A percentile compares a stretch with the other conserved stretches of the same genome.
Conservation (phyloP, 176 grass and related monocot species). For the Carex cristatella region DNA sequence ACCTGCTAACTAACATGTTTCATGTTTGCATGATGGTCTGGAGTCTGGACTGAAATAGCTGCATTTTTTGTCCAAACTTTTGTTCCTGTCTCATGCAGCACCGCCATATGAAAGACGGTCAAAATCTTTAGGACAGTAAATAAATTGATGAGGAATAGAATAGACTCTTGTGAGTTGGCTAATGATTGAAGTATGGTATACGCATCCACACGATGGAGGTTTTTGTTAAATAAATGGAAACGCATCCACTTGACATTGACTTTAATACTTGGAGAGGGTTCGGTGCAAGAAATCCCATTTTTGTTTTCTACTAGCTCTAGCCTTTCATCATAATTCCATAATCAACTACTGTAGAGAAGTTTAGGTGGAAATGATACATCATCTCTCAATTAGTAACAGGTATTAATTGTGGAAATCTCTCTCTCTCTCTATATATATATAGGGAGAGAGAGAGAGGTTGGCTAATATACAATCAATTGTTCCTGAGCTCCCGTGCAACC, state of each 20-base stretch:
- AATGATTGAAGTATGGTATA: slow-evolving; percentile 1
- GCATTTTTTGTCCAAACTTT: not conserved
- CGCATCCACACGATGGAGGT: not conserved
- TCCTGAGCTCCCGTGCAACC: too few species aligned
- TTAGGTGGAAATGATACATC: not conserved
- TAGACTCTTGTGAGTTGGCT: slow-evolving; percentile 1
- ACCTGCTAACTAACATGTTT: not conserved
- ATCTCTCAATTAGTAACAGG: not conserved
- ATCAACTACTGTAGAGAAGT: not conserved
- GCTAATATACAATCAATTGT: too few species aligned
- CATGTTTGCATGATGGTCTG: not conserved
- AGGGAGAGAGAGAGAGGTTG: too few species aligned
- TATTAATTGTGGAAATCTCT: too few species aligned
- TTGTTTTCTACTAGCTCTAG: not conserved
- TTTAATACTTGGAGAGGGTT: not conserved
- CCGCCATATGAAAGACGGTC: not conserved
- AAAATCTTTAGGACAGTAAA: too few species aligned
- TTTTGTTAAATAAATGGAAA: not conserved
- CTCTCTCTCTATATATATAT: too few species aligned
- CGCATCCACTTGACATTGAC: not conserved
- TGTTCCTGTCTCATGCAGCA: not conserved
- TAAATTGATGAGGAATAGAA: not conserved
- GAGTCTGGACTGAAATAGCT: not conserved
- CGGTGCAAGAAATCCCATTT: not conserved
- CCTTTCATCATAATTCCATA: not conserved